Evolutionary conservation across 345 rosid genomes (phyloP).

Genomic region (Populus euphratica): DNA sequence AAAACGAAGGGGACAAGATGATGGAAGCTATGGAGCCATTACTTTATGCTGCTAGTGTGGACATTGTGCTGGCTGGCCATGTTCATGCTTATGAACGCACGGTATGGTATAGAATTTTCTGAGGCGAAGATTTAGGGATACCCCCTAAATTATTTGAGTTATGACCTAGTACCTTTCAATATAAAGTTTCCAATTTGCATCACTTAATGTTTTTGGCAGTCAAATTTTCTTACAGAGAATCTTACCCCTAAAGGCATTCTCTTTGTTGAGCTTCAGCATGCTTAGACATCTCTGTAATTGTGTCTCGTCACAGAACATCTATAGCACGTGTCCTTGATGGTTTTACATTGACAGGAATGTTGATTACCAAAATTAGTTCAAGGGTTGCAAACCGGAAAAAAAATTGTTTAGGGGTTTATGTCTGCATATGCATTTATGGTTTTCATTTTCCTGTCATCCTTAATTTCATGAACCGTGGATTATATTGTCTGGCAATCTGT

Average conservation of each 20-base stretch:
- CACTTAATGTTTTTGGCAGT: background rate
- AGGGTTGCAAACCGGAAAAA: background rate
- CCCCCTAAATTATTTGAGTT: background rate
- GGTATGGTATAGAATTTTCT: constrained; percentile 34
- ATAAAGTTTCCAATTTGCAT: background rate
- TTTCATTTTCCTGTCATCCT: background rate
- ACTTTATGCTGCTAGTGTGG: constrained; percentile 73
- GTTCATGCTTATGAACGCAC: constrained; percentile 97
- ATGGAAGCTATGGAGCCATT: constrained; percentile 83
- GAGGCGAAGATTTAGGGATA: background rate
- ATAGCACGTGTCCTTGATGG: too few relatives aligned
- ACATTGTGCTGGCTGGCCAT: constrained; percentile 74
- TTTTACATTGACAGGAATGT: too few relatives aligned
- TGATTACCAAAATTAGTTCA: too few relatives aligned
- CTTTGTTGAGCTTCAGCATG: too few relatives aligned
- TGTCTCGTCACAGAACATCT: too few relatives aligned
- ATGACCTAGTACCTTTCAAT: background rate
- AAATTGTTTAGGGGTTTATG: background rate
- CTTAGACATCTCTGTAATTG: too few relatives aligned
- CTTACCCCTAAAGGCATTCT: background rate
- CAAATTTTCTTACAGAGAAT: background rate
- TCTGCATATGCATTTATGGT: background rate
- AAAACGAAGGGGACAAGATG: constrained; percentile 76
- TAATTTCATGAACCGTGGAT: constrained; percentile 15
- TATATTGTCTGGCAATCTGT: constrained; percentile 10